Evolutionary conservation across 2,329 filamentous ascomycete species (phyloP), one percentile per base, ranked within the genome.

Genomic region (Exophiala viscosa): DNA sequence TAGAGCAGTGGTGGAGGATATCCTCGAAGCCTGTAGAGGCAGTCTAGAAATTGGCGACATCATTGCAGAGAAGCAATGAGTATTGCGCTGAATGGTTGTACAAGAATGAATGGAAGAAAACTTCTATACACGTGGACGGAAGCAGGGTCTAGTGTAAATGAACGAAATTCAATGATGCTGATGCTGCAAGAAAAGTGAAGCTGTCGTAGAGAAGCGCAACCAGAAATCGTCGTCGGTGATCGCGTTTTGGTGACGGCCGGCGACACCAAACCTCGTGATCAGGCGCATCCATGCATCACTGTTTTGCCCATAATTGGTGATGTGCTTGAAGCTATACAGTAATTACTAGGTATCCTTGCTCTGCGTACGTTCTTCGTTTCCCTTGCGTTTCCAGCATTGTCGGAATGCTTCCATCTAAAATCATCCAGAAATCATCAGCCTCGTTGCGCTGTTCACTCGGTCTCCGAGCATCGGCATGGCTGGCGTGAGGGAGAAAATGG

Each of bases 321-420:
- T 28, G 23, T 28, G 23, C 23, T 28, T 28, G 23, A 28, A 28
- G 23, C 23, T 28, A 28, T 28, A 28, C 23, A n/a, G n/a, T n/a
- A n/a, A n/a, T 43, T 10, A 9, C 42, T 15, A 43, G 10, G 41
- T 79, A 66, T 95, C 85, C 66, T 90, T 92, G 38, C 80, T 85
- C 48, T 79, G 79, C 0, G 91, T 96, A 65, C 93, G 82, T 68
- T 87, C 75, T 64, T 95, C 85, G 69, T 97, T 97, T 44, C 90
- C 85, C 64, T 95, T 85, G 59, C 78, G 79, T 73, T 95, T 96
- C 92, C 92, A 97, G 71, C 92, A 97, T 64, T 86, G 81, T 65
- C 84, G 85, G 68, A 97, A 97, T 2, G 80, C 78, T 67, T 93
- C 86, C 87, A 97, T 95, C 92, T 97, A 62, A 33, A 28, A n/a